Base-by-base conservation (phyloP, 495 filamentous ascomycete genomes). In the Eremomyces bilateralis region DNA sequence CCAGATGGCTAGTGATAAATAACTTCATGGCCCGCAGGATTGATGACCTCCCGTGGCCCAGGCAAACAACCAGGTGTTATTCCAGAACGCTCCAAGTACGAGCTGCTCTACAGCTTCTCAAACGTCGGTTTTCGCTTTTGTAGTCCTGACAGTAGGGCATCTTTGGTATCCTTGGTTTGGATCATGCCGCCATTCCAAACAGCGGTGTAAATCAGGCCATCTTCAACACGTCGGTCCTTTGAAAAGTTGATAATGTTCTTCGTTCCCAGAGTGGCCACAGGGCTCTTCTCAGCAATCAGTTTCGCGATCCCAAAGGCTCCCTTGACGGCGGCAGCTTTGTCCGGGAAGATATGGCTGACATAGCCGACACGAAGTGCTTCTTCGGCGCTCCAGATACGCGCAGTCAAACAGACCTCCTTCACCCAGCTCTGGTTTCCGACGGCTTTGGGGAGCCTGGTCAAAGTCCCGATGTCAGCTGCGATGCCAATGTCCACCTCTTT, bases 401-500 rank as follows among this genome's bases (percentile, higher is more conserved):
- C 85, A 4, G 74, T 75, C 39, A 93, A 54, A 34, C 69, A 70
- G 0, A 95, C 76, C 22, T 95, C 90, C 54, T 93, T 93, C 19
- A 91, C 80, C 83, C 85, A 97, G 6, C 72, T 74, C 36, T 57
- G 57, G 38, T 59, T 72, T 1, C 74, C 73, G 3, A 92, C 81
- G 4, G 76, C 60, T 55, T 90, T 88, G 20, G 88, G 88, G 28
- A 97, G 58, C 2, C 88, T 74, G 15, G 64, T 70, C 25, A 97
- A 57, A 1, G 83, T 93, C 12, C 88, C 88, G 31, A 95, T 72
- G 53, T 97, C 88, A 12, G 88, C 88, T 10, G 88, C 88, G 19
- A 97, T 53, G 1, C 88, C 88, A 22, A 95, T 90, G 49, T 94
- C 88, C 11, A 93, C 81, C 57, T 95, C 90, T 49, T 93, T 93